These are phyloP conservation scores for Galeopsis tetrahit DNA, from an alignment of 257 asterid species.

Conservation along the genomic window DNA sequence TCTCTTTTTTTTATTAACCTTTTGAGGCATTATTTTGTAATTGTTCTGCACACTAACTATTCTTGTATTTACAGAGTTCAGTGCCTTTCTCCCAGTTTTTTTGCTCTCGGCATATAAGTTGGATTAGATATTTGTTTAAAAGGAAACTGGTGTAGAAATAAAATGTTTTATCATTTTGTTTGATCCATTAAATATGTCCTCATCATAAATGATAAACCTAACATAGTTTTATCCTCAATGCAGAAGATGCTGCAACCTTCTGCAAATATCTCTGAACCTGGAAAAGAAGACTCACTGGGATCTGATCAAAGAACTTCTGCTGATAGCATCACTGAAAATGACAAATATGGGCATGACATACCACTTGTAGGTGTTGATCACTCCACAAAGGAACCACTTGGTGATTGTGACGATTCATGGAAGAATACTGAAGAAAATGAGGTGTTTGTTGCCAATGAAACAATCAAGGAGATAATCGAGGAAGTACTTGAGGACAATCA, in stretches of 20 bases:
- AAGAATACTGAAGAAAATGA: constrained; percentile 25
- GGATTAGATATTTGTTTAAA: not conserved
- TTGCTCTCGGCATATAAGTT: not conserved
- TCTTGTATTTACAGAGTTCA: not conserved
- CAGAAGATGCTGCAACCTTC: constrained; percentile 40
- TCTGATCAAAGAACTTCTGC: constrained; percentile 30
- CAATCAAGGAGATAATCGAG: constrained; percentile 35
- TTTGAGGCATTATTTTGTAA: not conserved
- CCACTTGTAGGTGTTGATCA: constrained; percentile 26
- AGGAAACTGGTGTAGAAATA: not conserved
- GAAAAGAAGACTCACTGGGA: constrained; percentile 25
- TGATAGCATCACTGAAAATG: constrained; percentile 31
- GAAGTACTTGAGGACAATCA: constrained; percentile 41
- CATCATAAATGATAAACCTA: constrained; percentile 20
- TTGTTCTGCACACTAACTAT: not conserved
- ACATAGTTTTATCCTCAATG: constrained; percentile 32
- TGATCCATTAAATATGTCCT: not conserved
- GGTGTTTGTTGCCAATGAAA: constrained; percentile 14
- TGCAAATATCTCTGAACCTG: constrained; percentile 31
- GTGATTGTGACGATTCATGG: constrained; percentile 26
- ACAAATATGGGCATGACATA: constrained; percentile 27
- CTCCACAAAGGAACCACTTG: constrained; percentile 30
- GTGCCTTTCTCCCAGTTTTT: not conserved
- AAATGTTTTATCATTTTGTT: not conserved
- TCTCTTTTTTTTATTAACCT: not conserved